A percentile compares a stretch with the other conserved stretches of the same genome.
Conservation (phyloP, 73 alveolate species). For the Stentor coeruleus region DNA sequence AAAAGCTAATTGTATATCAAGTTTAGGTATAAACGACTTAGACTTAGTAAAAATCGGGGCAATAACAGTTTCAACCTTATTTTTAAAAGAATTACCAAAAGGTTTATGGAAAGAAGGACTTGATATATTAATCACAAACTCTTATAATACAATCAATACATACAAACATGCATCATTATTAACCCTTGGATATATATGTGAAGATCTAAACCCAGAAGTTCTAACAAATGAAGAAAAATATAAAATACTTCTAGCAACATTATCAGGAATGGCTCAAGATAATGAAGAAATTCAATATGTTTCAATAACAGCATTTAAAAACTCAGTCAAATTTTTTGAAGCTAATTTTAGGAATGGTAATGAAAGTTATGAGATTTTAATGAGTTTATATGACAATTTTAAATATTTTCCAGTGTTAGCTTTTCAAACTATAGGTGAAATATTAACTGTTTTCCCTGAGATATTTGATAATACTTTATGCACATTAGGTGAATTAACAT, state of each 20-base stretch:
- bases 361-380: constrained; percentile 45
- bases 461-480: constrained; percentile 30
- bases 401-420: constrained; percentile 37
- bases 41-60: neutral
- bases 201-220: constrained; percentile 41
- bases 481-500: constrained; percentile 32
- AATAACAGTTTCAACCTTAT: constrained; percentile 40
- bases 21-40: constrained; percentile 27
- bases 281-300: constrained; percentile 26
- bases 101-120: constrained; percentile 55
- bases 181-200: constrained; percentile 64
- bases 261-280: constrained; percentile 25
- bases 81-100: constrained; percentile 55
- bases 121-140: constrained; percentile 41
- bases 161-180: constrained; percentile 51
- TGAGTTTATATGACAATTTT: neutral
- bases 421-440: constrained; percentile 41
- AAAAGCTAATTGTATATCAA: constrained; percentile 14
- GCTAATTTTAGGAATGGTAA: constrained; percentile 32
- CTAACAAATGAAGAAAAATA: constrained; percentile 27
- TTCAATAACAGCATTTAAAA: constrained; percentile 45
- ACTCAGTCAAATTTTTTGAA: constrained; percentile 43
- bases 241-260: constrained; percentile 33
- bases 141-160: constrained; percentile 32
- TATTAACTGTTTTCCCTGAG: constrained; percentile 45